phyloP scores from a whole-genome alignment of 441 rosid genomes.

The Gossypium gossypioides region DNA sequence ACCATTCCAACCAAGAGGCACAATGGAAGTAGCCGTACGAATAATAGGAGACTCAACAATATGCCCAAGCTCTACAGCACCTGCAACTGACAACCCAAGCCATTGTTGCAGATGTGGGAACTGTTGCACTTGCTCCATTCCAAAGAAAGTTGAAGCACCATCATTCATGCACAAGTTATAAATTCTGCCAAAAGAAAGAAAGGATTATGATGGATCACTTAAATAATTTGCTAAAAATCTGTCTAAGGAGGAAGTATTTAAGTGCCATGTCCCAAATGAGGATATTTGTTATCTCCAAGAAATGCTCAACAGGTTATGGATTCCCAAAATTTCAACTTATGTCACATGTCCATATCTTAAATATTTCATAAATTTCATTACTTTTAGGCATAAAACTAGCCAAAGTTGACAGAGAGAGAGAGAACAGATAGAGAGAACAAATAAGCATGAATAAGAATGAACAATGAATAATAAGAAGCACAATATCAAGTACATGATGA shows the following conservation, averaged over 20 bases:
- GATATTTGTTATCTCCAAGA: background rate
- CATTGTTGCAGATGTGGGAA: slow-evolving; percentile 84
- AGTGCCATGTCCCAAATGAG: background rate
- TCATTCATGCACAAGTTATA: slow-evolving; percentile 76
- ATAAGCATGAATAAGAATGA: background rate
- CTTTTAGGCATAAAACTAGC: background rate
- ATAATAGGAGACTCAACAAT: slow-evolving; percentile 81
- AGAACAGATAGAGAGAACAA: background rate
- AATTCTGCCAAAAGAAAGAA: slow-evolving; percentile 41
- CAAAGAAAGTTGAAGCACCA: slow-evolving; percentile 41
- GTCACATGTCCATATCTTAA: background rate
- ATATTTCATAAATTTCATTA: background rate
- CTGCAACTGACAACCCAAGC: slow-evolving; percentile 82
- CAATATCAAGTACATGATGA: background rate
- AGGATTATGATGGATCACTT: background rate
- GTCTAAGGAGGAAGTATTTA: background rate
- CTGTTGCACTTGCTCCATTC: slow-evolving; percentile 75
- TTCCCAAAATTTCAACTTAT: slow-evolving; percentile 6
- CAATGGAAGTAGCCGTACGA: slow-evolving; percentile 72
- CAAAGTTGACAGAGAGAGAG: background rate
- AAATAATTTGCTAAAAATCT: background rate
- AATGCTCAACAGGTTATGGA: background rate
- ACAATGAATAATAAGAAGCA: background rate
- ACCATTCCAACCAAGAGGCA: slow-evolving; percentile 91
- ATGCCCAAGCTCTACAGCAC: slow-evolving; percentile 78